These are phyloP conservation scores for Lablab purpureus DNA, from an alignment of 306 rosid genomes.

Conservation along the genomic window DNA sequence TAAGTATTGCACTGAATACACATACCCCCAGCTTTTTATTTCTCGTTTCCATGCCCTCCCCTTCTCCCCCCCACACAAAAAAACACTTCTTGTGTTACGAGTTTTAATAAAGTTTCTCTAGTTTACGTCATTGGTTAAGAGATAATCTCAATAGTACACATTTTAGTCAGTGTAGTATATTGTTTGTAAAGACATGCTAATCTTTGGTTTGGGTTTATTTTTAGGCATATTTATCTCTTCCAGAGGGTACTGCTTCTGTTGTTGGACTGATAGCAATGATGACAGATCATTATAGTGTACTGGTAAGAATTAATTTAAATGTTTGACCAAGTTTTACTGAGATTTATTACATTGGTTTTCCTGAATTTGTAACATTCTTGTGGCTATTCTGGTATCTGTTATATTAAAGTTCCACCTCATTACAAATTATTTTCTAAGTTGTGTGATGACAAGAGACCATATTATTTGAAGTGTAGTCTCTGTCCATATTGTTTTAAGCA, in stretches of 20 bases:
- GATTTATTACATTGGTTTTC: conserved; percentile 28
- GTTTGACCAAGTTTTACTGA: conserved; percentile 33
- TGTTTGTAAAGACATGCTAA: conserved; percentile 44
- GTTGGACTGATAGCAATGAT: conserved; percentile 95
- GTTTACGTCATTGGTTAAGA: conserved; percentile 27
- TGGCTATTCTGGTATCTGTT: conserved; percentile 19
- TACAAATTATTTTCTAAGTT: conserved; percentile 17
- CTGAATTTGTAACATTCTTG: conserved; percentile 38
- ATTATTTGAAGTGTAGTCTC: conserved; percentile 21
- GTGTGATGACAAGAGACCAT: conserved; percentile 26
- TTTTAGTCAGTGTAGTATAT: conserved; percentile 41
- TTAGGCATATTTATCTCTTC: conserved; percentile 98
- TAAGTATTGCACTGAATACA: conserved; percentile 7
- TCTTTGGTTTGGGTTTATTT: conserved; percentile 48
- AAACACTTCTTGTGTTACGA: neutral
- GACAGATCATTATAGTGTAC: conserved; percentile 84
- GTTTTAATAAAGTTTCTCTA: conserved; percentile 30
- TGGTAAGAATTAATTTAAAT: conserved; percentile 66
- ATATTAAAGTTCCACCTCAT: conserved; percentile 18
- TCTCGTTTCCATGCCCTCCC: neutral
- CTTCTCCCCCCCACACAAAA: neutral
- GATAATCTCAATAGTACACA: conserved; percentile 28
- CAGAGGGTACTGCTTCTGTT: conserved; percentile 98
- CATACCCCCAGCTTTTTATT: neutral
- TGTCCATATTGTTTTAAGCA: conserved; percentile 27